Evolutionary conservation across 148 eudicot genomes (phyloP), one percentile per base, ranked within the genome.

Genomic region (Chenopodium suecicum): DNA sequence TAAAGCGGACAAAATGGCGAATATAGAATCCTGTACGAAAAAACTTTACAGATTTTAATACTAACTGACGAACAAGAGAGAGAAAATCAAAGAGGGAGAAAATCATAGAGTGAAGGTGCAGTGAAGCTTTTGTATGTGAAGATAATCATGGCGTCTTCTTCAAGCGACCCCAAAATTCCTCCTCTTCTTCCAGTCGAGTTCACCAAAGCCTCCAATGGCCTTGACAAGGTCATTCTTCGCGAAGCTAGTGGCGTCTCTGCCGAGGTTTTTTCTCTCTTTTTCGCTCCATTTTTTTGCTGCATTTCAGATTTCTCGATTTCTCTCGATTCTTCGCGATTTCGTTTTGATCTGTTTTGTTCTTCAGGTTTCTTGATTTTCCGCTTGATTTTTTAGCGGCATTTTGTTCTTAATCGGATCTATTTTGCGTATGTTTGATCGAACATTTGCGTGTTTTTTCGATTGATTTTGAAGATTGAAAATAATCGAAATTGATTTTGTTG

Each of bases 161-260:
- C 87, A 80, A 88, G 74, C 86, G 91, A 91, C 62, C 83, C 82
- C 23, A 84, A 37, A 11, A 85, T 56, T 5, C 63, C 81, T 27
- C 27, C 83, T 29, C 44, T 70, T 32, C 70, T 70, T 74, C 86
- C 88, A 12, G 80, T 89, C 50, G 91, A 93, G 86, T 19, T 85
- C 76, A 60, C 76, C 50, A 89, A 88, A 85, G 95, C 96, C 83
- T 70, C 83, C 64, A 95, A 93, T 87, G 93, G 95, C 88, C 90
- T 93, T 70, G 91, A 92, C 0, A 93, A 93, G 86, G 77, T 95
- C 81, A 74, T 95, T 69, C 97, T 95, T 79, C 97, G 94, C 9
- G 93, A 91, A 52, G 72, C 84, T 75, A 92, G 93, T 70, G 94
- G 94, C 64, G 80, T 89, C 79, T 91, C 98, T 48, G 95, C 85